phyloP scores from a whole-genome alignment of 441 rosid genomes.

The Melastoma candidum region DNA sequence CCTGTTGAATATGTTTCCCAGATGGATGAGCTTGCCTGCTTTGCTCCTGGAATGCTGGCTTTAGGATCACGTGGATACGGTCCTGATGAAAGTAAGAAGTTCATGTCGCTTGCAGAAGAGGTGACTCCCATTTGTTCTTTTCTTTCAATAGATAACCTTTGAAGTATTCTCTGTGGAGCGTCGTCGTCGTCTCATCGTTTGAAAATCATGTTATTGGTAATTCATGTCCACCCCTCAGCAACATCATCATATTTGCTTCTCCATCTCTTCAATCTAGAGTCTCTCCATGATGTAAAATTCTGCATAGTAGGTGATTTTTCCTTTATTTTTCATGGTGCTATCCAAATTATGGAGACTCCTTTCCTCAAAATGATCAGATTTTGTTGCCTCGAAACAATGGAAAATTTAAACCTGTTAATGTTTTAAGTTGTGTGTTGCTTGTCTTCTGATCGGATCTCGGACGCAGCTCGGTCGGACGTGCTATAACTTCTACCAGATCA shows the following conservation, averaged over 20 bases:
- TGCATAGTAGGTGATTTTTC: too few species aligned
- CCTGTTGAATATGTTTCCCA: conserved; percentile 19
- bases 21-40: conserved; percentile 99
- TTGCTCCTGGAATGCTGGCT: conserved; percentile 99
- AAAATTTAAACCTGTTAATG: too few species aligned
- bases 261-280: too few species aligned
- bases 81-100: conserved; percentile 53
- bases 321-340: too few species aligned
- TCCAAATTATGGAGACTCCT: not conserved
- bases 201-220: too few species aligned
- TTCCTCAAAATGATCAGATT: not conserved
- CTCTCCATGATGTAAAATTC: too few species aligned
- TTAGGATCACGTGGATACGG: conserved; percentile 86
- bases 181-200: too few species aligned
- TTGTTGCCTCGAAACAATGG: too few species aligned
- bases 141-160: not conserved
- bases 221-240: too few species aligned
- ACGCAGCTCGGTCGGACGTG: conserved; percentile 48
- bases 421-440: too few species aligned
- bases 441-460: conserved; percentile 1
- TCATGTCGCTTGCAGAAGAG: conserved; percentile 88
- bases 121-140: conserved; percentile 21
- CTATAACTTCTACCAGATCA: conserved; percentile 83
- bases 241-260: too few species aligned
- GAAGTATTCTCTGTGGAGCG: too few species aligned